Evolutionary conservation across 352 stramenopile species (phyloP).

Genomic region (Phytophthora chlamydospora): DNA sequence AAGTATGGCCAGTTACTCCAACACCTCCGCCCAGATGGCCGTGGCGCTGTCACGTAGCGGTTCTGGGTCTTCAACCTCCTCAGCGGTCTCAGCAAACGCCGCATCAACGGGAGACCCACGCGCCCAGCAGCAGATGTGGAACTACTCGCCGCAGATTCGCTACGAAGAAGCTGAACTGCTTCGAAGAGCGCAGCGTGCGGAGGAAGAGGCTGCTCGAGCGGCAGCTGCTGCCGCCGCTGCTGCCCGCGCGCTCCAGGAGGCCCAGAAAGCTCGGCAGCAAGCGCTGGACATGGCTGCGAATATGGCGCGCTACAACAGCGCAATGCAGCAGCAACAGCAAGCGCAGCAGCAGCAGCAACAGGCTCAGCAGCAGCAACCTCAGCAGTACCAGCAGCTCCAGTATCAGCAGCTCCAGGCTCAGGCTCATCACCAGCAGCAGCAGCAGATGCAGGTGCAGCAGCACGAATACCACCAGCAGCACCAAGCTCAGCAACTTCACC

Average conservation of each 20-base stretch:
- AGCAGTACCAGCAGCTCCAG: constrained; percentile 40
- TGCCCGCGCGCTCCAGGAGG: constrained; percentile 75
- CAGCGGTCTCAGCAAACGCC: constrained; percentile 33
- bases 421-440: constrained; percentile 36
- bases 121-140: constrained; percentile 72
- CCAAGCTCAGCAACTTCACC: constrained; percentile 47
- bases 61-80: constrained; percentile 39
- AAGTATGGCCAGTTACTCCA: constrained; percentile 30
- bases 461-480: constrained; percentile 50
- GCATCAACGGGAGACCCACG: constrained; percentile 28
- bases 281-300: constrained; percentile 85
- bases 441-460: constrained; percentile 46
- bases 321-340: constrained; percentile 74
- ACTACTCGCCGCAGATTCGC: constrained; percentile 67
- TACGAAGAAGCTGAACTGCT: constrained; percentile 83
- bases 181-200: constrained; percentile 66
- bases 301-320: constrained; percentile 71
- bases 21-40: constrained; percentile 36
- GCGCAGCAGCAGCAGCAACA: constrained; percentile 34
- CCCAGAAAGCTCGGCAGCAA: constrained; percentile 78
- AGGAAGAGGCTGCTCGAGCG: constrained; percentile 82
- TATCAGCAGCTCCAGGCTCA: constrained; percentile 49
- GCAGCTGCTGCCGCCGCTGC: constrained; percentile 72
- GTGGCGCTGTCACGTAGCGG: constrained; percentile 38
- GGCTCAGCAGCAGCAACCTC: constrained; percentile 52